Base-by-base conservation (phyloP, 139 green algal genomes). In the Chlorella sp. region DNA sequence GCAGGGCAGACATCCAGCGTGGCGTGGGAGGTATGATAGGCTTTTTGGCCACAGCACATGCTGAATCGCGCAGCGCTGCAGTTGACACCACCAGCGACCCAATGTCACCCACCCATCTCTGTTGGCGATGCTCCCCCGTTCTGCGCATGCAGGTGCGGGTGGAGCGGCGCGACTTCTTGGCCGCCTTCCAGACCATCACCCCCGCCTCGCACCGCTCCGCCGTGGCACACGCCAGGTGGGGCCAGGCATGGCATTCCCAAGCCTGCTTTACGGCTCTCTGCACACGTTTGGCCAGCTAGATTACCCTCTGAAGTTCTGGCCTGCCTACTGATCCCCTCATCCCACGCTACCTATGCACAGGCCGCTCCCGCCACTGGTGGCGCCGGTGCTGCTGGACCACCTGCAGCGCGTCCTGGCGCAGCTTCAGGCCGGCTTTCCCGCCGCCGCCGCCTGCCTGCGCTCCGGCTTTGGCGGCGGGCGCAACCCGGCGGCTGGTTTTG, bases 141-240 rank as follows among this genome's bases (percentile, higher is more conserved):
- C 11, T 11, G 7, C 44, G 7, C 44, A 11, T 98, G 21, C 38
- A 63, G 32, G 69, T 85, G 47, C 32, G 55, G 47, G 80, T 89
- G 28, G 72, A 80, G 72, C 86, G 89, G 2, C 47, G 80, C 6
- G 95, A 99, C 90, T 99, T 99, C 87, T 63, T 96, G 44, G 84
- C 90, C 0, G 96, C 96, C 12, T 82, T 96, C 32, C 60, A 80
- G 1, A 85, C 90, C 84, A 96, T 98, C 84, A 97, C 93, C 13
- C 96, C 96, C 25, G 91, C 93, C 68, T 94, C 93, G 5, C 93
- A 96, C 88, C 90, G 96, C 78, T 92, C 88, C 38, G 93, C 88
- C 6, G 78, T 70, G 20, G 82, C 71, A 3, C 41, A 80, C 55
- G 81, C 81, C 55, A 60, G 78, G 78, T 84, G 41, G 16, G 39